A percentile compares a stretch with the other conserved stretches of the same genome.
These are phyloP conservation scores for Penicillium bialowiezense DNA, from an alignment of 495 filamentous ascomycete genomes.

Conservation along the genomic window DNA sequence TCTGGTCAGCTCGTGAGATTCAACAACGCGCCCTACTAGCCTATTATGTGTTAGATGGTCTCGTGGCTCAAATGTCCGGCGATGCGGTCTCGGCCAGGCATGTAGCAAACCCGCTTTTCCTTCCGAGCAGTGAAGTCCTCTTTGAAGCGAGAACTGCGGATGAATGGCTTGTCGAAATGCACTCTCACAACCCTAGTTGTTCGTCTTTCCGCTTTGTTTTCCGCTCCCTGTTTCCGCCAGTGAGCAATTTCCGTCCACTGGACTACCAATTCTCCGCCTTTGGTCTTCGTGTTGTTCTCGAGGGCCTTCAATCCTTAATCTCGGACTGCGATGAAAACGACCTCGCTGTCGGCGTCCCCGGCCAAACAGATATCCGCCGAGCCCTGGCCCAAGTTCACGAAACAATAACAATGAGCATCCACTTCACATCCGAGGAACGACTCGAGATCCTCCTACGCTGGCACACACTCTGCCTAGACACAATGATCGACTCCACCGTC, in stretches of 20 bases:
- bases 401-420: conserved; percentile 36
- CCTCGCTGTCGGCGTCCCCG: conserved; percentile 38
- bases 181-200: conserved; percentile 27
- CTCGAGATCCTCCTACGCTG: conserved; percentile 46
- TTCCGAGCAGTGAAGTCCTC: conserved; percentile 41
- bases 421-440: conserved; percentile 36
- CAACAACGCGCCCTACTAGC: conserved; percentile 47
- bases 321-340: conserved; percentile 42
- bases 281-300: conserved; percentile 42
- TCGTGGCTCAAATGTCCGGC: conserved; percentile 47
- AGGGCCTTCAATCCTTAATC: conserved; percentile 45
- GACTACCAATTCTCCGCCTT: conserved; percentile 43
- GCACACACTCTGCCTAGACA: conserved; percentile 48
- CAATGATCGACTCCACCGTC: conserved; percentile 40
- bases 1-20: conserved; percentile 46
- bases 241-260: conserved; percentile 28
- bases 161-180: conserved; percentile 42
- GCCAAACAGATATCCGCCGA: conserved; percentile 36
- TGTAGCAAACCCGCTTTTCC: conserved; percentile 38
- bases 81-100: conserved; percentile 42
- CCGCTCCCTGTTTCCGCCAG: conserved; percentile 38
- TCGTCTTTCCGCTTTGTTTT: conserved; percentile 43
- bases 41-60: conserved; percentile 47
- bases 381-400: conserved; percentile 44
- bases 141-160: conserved; percentile 43